These are phyloP conservation scores for Lolium multiflorum DNA, from an alignment of 176 grass and related monocot genomes.

Conservation along the genomic window DNA sequence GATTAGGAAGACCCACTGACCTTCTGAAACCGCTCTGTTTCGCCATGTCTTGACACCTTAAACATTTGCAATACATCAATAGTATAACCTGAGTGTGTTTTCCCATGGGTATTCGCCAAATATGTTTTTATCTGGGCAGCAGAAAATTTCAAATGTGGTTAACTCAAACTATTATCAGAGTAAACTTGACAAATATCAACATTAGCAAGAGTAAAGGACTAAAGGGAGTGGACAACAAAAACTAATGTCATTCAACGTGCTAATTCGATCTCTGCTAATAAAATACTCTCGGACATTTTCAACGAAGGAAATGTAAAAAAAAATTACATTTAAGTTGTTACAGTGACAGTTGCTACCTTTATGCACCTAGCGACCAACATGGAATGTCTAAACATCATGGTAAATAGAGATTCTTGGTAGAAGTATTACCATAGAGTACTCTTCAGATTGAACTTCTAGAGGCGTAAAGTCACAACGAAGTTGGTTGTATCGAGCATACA, in stretches of 20 bases:
- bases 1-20: constrained; percentile 50
- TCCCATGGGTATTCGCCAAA: constrained; percentile 79
- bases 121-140: constrained; percentile 81
- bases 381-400: background rate
- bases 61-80: constrained; percentile 90
- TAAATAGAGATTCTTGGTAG: constrained; percentile 29
- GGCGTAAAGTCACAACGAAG: constrained; percentile 76
- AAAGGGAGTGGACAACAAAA: constrained; percentile 19
- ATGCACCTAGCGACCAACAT: constrained; percentile 4
- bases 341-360: background rate
- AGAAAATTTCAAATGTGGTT: constrained; percentile 6
- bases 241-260: constrained; percentile 10
- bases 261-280: background rate
- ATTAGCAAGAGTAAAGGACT: constrained; percentile 18
- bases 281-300: background rate
- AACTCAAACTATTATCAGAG: background rate
- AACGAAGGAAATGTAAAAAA: constrained; percentile 21
- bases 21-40: constrained; percentile 75
- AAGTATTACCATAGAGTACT: constrained; percentile 82
- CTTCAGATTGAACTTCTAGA: constrained; percentile 69
- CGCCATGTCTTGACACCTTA: constrained; percentile 79
- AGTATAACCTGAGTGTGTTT: constrained; percentile 80
- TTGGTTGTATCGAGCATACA: constrained; percentile 79
- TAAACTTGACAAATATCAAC: constrained; percentile 26
- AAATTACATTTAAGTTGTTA: background rate